Evolutionary conservation across 495 filamentous ascomycete species (phyloP), one percentile per base, ranked within the genome.

Genomic region (Penicillium angulare): DNA sequence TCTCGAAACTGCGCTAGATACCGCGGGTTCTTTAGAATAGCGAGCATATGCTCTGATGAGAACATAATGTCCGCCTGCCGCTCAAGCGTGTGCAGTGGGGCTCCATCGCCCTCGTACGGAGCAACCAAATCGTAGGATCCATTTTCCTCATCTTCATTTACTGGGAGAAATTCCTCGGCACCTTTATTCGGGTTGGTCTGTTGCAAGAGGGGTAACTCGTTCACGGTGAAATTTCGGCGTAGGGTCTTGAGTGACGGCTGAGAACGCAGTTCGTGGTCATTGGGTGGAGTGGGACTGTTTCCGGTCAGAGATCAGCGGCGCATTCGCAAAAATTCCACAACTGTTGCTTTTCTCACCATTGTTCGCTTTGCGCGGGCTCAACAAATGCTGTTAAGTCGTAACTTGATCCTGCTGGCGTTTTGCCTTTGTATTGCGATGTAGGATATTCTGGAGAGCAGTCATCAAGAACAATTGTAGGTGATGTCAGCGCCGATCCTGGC

Each of bases 1-100:
- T 82, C 77, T 15, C 73, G 80, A 44, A 81, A 80, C 5, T 77
- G 65, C 39, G 81, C 71, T 38, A 92, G 82, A 51, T 90, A 81
- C 8, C 77, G 67, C 31, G 83, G 83, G 52, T 87, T 85, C 39
- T 83, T 82, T 27, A 85, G 74, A 2, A 79, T 73, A 0, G 73
- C 65, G 41, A 75, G 59, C 44, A 90, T 78, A 63, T 89, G 86
- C 31, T 83, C 77, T 3, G 54, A 56, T 6, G 81, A 86, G 56
- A 89, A 88, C 49, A 91, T 71, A 23, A 78, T 61, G 26, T 86
- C 80, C 1, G 83, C 79, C 44, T 78, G 76, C 31, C 62, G 66
- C 66, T 89, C 86, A 1, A 90, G 67, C 8, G 59, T 48, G 43
- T 67, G 67, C 5, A 63, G 53, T 24, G 66, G 60, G 9, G 55